Base-by-base conservation (phyloP, 2,329 filamentous ascomycete genomes). In the Botrytis paeoniae region DNA sequence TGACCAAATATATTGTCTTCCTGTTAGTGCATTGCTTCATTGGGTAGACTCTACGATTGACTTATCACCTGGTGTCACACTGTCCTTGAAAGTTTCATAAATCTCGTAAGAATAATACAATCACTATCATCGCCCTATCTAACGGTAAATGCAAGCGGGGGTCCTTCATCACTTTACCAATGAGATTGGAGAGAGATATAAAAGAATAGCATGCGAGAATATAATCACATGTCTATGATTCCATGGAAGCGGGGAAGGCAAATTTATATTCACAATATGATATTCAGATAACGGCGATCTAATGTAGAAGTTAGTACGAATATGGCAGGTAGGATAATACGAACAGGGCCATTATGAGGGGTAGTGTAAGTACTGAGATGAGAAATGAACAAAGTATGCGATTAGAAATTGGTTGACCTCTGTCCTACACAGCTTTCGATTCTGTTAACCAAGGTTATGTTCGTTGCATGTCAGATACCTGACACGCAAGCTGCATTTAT, bases 1-100 rank as follows among this genome's bases (percentile, higher is more conserved):
- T 87, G 62, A 93, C 93, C 77, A 48, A 20, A 18, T 41, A 22
- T 10, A n/a, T 32, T 37, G n/a, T 39, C 48, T 68, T 22, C 18
- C 39, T 43, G 3, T 29, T 16, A 10, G 18, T 57, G 32, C 9
- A 57, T 68, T 16, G 9, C 37, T 20, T 57, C 18, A 32, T 41
- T 57, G 10, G n/a, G 10, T 18, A n/a, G 18, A 41, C 16, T 37
- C 14, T 37, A 57, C 65, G 4, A 32, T 57, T 25, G 5, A 8
- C 3, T 14, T 57, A 16, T 22, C 25, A 43, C 18, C 57, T n/a
- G 39, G 18, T 57, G n/a, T 69, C n/a, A 59, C 18, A 16, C 35
- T 57, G 6, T 59, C n/a, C 37, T 57, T 57, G 35, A 68, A 68
- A n/a, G 5, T 3, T 41, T 57, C 29, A 18, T 51, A 41, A 22